Conservation (phyloP, 371 early-diverging fungal genomes). For the Gilbertella persicaria region DNA sequence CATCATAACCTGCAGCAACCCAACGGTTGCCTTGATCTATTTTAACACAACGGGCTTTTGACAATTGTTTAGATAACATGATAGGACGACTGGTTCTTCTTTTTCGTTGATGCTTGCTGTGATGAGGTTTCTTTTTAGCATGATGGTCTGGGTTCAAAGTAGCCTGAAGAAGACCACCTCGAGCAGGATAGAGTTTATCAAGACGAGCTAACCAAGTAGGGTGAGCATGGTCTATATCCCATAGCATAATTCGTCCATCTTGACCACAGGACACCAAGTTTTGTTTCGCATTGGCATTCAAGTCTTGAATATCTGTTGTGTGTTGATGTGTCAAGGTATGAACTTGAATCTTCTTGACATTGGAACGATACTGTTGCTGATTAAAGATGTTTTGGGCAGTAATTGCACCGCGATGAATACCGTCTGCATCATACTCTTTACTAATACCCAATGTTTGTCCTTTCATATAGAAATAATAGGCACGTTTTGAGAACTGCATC, state of each 20-base stretch:
- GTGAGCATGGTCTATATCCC: slow-evolving; percentile 21
- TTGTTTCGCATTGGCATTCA: slow-evolving; percentile 26
- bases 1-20: slow-evolving; percentile 32
- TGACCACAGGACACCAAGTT: slow-evolving; percentile 34
- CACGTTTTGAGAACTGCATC: slow-evolving; percentile 5
- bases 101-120: background rate
- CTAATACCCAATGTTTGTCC: background rate
- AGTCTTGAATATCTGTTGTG: slow-evolving; percentile 30
- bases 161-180: slow-evolving; percentile 13
- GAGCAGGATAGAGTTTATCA: slow-evolving; percentile 13
- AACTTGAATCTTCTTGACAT: slow-evolving; percentile 21
- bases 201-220: slow-evolving; percentile 34
- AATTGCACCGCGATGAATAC: slow-evolving; percentile 32
- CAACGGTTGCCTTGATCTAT: slow-evolving; percentile 32
- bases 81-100: background rate
- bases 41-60: slow-evolving; percentile 26
- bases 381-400: slow-evolving; percentile 26
- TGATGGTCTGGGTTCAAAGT: slow-evolving; percentile 14
- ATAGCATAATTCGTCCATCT: slow-evolving; percentile 35
- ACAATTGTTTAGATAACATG: slow-evolving; percentile 1
- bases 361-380: slow-evolving; percentile 25
- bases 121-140: background rate
- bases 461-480: slow-evolving; percentile 11
- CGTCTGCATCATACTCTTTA: slow-evolving; percentile 26
- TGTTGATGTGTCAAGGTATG: slow-evolving; percentile 32